phyloP scores from a whole-genome alignment of 2,329 filamentous ascomycete species.

The Fusarium sp. region DNA sequence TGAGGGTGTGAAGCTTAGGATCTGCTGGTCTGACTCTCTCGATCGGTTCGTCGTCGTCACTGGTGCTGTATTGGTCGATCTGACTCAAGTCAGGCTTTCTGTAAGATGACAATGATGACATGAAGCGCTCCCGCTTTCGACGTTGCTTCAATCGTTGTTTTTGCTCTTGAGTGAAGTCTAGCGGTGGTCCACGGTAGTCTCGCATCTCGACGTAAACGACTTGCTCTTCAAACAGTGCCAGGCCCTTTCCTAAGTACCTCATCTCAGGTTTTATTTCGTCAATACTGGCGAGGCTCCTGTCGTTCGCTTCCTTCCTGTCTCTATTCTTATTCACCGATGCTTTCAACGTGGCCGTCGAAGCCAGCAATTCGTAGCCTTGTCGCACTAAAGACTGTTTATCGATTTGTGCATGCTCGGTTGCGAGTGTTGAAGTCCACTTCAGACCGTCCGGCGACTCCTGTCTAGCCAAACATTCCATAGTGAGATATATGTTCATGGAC shows the following conservation, averaged over 20 bases:
- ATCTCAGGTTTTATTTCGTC: neutral
- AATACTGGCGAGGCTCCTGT: neutral
- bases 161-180: neutral
- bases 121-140: neutral
- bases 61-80: rapidly evolving
- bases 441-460: neutral
- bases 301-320: rapidly evolving
- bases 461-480: neutral
- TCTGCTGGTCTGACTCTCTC: neutral
- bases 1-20: rapidly evolving
- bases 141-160: neutral
- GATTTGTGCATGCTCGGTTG: rapidly evolving
- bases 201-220: neutral
- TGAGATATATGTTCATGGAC: neutral
- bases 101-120: rapidly evolving
- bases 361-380: neutral
- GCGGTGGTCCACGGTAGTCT: neutral
- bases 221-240: neutral
- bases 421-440: neutral
- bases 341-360: neutral
- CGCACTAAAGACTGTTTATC: neutral
- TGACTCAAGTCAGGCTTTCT: neutral
- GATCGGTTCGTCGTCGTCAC: neutral
- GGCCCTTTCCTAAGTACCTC: neutral
- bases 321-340: neutral